Conservation (phyloP, 139 green algal genomes). For the Tetradesmus obliquus region DNA sequence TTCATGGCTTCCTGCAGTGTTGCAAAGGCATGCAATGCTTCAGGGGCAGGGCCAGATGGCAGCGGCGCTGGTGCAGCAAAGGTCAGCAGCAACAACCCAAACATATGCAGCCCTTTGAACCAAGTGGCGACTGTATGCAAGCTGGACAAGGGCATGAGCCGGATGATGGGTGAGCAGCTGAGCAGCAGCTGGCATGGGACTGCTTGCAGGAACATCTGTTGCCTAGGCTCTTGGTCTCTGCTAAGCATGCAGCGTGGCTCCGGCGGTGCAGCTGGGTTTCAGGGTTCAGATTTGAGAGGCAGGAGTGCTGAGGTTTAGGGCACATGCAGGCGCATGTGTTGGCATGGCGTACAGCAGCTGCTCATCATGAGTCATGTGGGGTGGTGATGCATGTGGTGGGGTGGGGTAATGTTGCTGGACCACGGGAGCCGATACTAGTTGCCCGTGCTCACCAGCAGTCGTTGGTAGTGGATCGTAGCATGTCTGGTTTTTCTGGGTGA, state of each 20-base stretch:
- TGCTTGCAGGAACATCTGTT: not conserved
- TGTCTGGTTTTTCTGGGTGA: no score
- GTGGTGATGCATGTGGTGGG: not conserved
- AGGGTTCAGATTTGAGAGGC: not conserved
- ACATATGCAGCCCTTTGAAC: conserved; percentile 40
- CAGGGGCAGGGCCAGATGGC: not conserved
- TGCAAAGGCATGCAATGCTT: conserved; percentile 31
- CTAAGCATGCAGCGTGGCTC: not conserved
- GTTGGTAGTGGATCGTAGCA: no score
- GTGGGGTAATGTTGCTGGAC: no score
- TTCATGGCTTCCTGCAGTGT: conserved; percentile 44
- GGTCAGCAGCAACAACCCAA: not conserved
- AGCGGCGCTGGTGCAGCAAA: not conserved
- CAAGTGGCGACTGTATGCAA: conserved; percentile 36
- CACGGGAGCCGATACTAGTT: no score
- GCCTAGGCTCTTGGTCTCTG: not conserved
- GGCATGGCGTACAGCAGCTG: not conserved
- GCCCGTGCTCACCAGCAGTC: no score
- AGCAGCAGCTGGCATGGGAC: not conserved
- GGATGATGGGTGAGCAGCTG: conserved; percentile 26
- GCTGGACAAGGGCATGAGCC: conserved; percentile 41
- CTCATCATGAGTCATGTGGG: not conserved
- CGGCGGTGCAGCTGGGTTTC: not conserved
- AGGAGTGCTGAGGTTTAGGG: not conserved
- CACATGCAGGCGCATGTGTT: not conserved